Evolutionary conservation across 371 early-diverging fungal species (phyloP), one percentile per base, ranked within the genome.

Genomic region (Fennellomyces sp.): DNA sequence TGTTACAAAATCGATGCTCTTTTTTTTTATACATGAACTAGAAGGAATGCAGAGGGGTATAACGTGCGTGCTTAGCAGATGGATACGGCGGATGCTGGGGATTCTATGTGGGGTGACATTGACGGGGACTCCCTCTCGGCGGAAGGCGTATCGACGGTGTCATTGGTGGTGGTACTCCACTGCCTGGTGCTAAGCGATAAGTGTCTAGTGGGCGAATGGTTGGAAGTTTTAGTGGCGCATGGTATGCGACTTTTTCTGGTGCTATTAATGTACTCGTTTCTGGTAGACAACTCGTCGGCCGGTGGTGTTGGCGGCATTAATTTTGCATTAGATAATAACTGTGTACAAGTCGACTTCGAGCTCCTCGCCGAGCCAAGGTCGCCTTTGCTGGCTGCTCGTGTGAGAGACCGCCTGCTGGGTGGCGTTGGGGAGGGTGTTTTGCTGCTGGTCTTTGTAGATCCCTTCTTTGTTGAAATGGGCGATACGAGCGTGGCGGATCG

Each of bases 221-320:
- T 36, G 38, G 38, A 36, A 36, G 21, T 12, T 45, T 45, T 45
- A 19, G 49, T 36, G 7, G 41, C n/a, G 28, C 11, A 55, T 15
- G 58, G 58, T 13, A 58, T 58, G 15, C 58, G 58, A 45, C 58
- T 58, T 13, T n/a, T 48, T 49, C 49, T 58, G 21, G 39, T 45
- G n/a, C 23, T 45, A 0, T 45, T 23, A 0, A 58, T 33, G 38
- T 58, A 58, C 19, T 58, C 49, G 7, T 49, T 23, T 23, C 26
- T 58, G 2, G 41, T 2, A 15, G 29, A 17, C 36, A 15, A 35
- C 23, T 41, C n/a, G n/a, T 60, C 65, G 17, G 55, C 59, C 19
- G 65, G 65, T 13, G 65, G 65, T 25, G 65, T 64, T 11, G 65
- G 65, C 41, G 65, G 65, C 60, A 64, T 59, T 48, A 21, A 45